Conservation (phyloP, 129 eudicot genomes). For the Artemisia tridentata region DNA sequence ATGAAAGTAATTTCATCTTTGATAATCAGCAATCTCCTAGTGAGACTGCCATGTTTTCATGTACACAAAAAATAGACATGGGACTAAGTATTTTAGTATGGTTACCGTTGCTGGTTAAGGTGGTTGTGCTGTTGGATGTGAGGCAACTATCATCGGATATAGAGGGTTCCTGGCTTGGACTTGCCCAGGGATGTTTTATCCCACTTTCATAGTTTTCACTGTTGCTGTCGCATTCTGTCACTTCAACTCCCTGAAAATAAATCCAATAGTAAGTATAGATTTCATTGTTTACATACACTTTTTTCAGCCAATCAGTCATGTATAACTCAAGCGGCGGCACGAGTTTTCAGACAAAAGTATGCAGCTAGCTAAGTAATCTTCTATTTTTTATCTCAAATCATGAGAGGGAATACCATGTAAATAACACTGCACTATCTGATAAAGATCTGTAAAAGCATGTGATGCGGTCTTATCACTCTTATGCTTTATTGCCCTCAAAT, state of each 20-base stretch:
- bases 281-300: constrained; percentile 7
- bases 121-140: constrained; percentile 57
- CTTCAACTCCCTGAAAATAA: constrained; percentile 53
- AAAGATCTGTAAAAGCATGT: not conserved
- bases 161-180: constrained; percentile 53
- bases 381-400: not conserved
- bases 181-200: constrained; percentile 32
- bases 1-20: not conserved
- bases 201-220: constrained; percentile 33
- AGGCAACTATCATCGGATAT: constrained; percentile 60
- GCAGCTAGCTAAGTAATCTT: constrained; percentile 1
- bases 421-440: not conserved
- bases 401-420: not conserved
- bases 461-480: too few relatives aligned
- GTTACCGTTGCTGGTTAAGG: constrained; percentile 53
- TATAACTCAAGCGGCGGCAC: not conserved
- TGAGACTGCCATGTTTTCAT: not conserved
- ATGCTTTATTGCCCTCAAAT: too few relatives aligned
- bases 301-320: constrained; percentile 3
- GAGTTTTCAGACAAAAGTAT: not conserved
- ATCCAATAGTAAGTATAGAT: not conserved
- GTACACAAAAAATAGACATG: constrained; percentile 7
- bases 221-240: constrained; percentile 31
- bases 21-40: not conserved
- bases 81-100: constrained; percentile 11